A percentile compares a stretch with the other conserved stretches of the same genome.
phyloP scores from a whole-genome alignment of 2,329 filamentous ascomycete species.

The Paraconiothyrium sp. region DNA sequence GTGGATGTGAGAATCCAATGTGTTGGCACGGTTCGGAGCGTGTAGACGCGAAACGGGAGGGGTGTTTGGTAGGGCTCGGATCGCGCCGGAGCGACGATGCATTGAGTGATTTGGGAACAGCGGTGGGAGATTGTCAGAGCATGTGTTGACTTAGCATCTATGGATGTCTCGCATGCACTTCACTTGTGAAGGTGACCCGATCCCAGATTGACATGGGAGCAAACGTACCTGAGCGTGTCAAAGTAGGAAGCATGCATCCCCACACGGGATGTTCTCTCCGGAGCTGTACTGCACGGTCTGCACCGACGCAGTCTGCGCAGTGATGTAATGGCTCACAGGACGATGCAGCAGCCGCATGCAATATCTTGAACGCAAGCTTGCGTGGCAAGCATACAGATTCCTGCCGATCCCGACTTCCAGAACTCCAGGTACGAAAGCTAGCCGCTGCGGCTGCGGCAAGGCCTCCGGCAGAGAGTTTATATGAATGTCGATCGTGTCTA shows the following conservation, averaged over 20 bases:
- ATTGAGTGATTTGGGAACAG: not conserved
- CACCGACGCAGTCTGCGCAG: not conserved
- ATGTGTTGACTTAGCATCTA: not conserved
- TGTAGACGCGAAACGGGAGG: not conserved
- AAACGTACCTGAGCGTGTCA: too few relatives aligned
- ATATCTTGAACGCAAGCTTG: conserved; percentile 1
- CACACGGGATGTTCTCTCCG: not conserved
- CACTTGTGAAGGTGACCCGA: not conserved
- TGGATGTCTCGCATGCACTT: not conserved
- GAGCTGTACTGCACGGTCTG: not conserved
- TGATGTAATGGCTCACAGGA: conserved; percentile 5
- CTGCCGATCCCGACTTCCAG: not conserved
- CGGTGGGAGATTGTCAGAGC: not conserved
- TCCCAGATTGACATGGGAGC: not conserved
- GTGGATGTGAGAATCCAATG: not conserved
- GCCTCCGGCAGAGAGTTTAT: not conserved
- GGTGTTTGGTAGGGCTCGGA: not conserved
- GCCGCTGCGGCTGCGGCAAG: not conserved
- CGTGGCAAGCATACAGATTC: conserved; percentile 12
- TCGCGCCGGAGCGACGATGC: not conserved
- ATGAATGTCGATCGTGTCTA: not conserved
- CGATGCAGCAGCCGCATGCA: not conserved
- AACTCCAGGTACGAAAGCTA: not conserved
- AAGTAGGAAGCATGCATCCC: not conserved
- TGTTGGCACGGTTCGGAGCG: not conserved